phyloP scores from a whole-genome alignment of 1,139 yeast genomes.

The Meyerozyma athensensis region DNA sequence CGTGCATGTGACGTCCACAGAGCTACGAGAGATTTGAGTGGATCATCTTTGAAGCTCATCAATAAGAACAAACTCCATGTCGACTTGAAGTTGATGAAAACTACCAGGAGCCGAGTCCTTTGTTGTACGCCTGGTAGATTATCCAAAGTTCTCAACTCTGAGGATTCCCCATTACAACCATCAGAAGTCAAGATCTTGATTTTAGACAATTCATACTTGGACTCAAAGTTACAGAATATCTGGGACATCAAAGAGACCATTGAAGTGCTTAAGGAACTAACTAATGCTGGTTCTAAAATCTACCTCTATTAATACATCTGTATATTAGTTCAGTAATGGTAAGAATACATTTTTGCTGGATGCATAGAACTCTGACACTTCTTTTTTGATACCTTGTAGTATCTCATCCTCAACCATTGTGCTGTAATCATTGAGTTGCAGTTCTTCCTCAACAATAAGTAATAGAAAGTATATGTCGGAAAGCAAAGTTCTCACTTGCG shows the following conservation, averaged over 20 bases:
- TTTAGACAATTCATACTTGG: slow-evolving; percentile 62
- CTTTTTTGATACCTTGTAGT: slow-evolving; percentile 16
- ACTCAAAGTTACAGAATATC: slow-evolving; percentile 55
- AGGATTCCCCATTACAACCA: slow-evolving; percentile 34
- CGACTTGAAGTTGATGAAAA: slow-evolving; percentile 48
- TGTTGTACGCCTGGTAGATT: slow-evolving; percentile 68
- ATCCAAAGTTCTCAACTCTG: slow-evolving; percentile 39
- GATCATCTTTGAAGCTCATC: slow-evolving; percentile 60
- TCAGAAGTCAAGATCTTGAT: slow-evolving; percentile 53
- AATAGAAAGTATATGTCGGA: slow-evolving; percentile 24
- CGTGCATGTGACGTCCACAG: slow-evolving; percentile 72
- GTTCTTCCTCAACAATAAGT: slow-evolving; percentile 16
- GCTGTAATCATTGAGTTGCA: slow-evolving; percentile 6
- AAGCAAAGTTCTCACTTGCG: slow-evolving; percentile 9
- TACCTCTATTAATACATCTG: slow-evolving; percentile 37
- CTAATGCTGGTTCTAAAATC: slow-evolving; percentile 41
- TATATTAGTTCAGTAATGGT: slow-evolving; percentile 27
- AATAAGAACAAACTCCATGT: slow-evolving; percentile 60
- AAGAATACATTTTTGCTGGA: slow-evolving; percentile 28
- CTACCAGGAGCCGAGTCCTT: slow-evolving; percentile 49
- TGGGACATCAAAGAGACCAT: slow-evolving; percentile 56
- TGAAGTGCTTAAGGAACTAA: slow-evolving; percentile 35
- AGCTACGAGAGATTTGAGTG: slow-evolving; percentile 49
- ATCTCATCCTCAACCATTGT: slow-evolving; percentile 8
- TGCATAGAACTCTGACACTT: slow-evolving; percentile 27